Evolutionary conservation across 495 filamentous ascomycete species (phyloP).

Genomic region (Chaetomium tenue): DNA sequence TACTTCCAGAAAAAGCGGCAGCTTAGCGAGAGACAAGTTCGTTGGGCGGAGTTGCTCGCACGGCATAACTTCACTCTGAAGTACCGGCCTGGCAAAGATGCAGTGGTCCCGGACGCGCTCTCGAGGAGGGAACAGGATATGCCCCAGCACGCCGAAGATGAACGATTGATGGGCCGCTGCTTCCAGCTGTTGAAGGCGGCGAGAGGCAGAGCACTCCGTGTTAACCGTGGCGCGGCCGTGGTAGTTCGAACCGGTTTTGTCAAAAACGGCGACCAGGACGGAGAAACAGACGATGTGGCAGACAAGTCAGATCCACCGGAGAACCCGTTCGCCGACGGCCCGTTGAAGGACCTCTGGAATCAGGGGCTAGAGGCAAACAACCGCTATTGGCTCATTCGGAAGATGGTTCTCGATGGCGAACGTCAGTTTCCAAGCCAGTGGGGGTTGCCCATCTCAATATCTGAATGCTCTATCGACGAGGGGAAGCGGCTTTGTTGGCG

Average conservation of each 20-base stretch:
- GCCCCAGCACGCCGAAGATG: not conserved
- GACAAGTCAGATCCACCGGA: conserved; percentile 1
- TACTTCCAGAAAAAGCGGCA: not conserved
- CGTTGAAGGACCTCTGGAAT: not conserved
- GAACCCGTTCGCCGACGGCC: not conserved
- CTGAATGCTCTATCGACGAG: conserved; percentile 6
- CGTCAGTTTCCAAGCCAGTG: not conserved
- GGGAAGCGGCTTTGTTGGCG: conserved; percentile 8
- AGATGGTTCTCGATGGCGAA: not conserved
- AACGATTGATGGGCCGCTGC: not conserved
- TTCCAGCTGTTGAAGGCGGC: conserved; percentile 3
- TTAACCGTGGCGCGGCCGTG: no score
- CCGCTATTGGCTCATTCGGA: conserved; percentile 6
- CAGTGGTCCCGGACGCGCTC: not conserved
- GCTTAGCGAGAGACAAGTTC: not conserved
- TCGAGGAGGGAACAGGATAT: conserved; percentile 8
- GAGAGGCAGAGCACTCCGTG: not conserved
- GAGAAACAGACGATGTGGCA: not conserved
- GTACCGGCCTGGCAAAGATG: conserved; percentile 1
- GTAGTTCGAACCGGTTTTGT: not conserved
- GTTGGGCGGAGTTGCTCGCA: not conserved
- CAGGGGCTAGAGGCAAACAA: conserved; percentile 10
- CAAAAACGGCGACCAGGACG: conserved; percentile 1
- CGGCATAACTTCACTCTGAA: not conserved
- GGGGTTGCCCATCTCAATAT: conserved; percentile 6